Base-by-base conservation (phyloP, 805 yeast genomes). In the Spathaspora girioi region DNA sequence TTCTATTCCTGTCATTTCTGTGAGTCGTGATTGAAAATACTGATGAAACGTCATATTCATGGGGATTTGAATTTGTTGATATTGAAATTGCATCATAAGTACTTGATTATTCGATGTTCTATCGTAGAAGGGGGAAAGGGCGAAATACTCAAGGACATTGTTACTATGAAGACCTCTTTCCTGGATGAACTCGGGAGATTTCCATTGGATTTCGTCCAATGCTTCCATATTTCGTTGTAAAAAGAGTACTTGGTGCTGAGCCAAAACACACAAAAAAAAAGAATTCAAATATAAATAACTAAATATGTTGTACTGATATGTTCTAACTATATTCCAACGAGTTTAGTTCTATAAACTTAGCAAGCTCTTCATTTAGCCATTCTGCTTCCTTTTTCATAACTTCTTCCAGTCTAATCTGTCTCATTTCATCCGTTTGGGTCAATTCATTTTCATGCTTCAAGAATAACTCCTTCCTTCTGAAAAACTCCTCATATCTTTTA, bases 131-230 rank as follows among this genome's bases (percentile, higher is more conserved):
- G 99, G 99, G 2, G 97, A 89, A 59, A 89, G 89, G 3, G 97
- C 76, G 63, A 94, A 92, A 69, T 94, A 94, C 53, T 94, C 98
- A 18, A 94, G 77, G 1, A 94, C 97, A 63, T 92, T 94, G 49
- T 85, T 96, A 0, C 96, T 87, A 44, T 91, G 78, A 20, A 94
- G 79, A 0, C 97, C 97, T 65, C 84, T 84, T 49, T 85, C 81
- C 64, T 91, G 96, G 56, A 94, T 90, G 96, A 97, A 94, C 67
- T 94, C 99, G 0, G 99, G 98, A 3, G 94, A 86, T 57, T 92
- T 82, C 99, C 99, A 94, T 66, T 92, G 98, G 42, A 94, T 78
- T 61, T 93, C 97, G 63, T 92, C 97, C 26, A 92, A 73, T 29
- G 76, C 75, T 47, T 67, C 71, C 27, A 47, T 50, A 11, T 3